phyloP scores from a whole-genome alignment of 768 basidiomycete genomes.

The Leccinum subgranulosum region DNA sequence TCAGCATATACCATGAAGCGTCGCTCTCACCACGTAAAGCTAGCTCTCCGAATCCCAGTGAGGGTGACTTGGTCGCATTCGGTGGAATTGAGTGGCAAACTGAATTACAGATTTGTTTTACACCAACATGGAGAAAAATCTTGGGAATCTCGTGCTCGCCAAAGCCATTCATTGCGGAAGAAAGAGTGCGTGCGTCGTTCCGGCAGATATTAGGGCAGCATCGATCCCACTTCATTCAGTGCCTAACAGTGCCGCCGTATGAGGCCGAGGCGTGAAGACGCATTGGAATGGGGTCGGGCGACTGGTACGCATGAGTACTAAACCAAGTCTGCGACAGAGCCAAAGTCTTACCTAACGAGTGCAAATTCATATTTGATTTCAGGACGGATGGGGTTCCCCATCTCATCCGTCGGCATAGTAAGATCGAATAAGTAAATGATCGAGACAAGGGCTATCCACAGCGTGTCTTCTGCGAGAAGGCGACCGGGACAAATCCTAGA shows the following conservation, averaged over 20 bases:
- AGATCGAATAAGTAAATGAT: slow-evolving; percentile 2
- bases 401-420: slow-evolving; percentile 1
- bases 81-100: neutral
- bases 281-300: neutral
- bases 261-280: neutral
- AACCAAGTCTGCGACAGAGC: neutral
- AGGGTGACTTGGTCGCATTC: neutral
- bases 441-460: slow-evolving; percentile 1
- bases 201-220: neutral
- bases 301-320: neutral
- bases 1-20: no score
- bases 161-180: neutral
- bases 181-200: neutral
- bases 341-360: neutral
- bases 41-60: neutral
- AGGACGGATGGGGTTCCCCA: neutral
- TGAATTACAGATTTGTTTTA: neutral
- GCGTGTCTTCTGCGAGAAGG: slow-evolving; percentile 1
- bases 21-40: neutral
- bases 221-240: neutral
- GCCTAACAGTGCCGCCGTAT: neutral
- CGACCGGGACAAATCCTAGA: slow-evolving; percentile 4
- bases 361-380: neutral
- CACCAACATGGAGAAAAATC: neutral
- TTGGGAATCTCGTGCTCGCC: neutral